Evolutionary conservation across 495 filamentous ascomycete species (phyloP), one percentile per base, ranked within the genome.

Genomic region (Letharia columbiana): DNA sequence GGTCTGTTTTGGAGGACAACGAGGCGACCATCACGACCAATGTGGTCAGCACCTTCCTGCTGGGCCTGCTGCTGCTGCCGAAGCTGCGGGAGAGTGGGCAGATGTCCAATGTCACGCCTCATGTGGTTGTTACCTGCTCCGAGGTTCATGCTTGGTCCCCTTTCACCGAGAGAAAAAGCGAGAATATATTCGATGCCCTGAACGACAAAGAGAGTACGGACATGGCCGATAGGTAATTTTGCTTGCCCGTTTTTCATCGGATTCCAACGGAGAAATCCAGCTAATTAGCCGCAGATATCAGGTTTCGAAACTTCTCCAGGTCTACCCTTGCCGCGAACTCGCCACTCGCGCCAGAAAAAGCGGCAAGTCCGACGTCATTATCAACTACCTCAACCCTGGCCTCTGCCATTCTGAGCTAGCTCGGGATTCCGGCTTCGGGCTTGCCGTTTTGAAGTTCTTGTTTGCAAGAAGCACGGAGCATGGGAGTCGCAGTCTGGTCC

Each of bases 351-450:
- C 57, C n/a, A 64, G 18, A 20, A 15, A 40, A 35, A 64, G 42
- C 41, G 62, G 57, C 49, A 69, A 70, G n/a, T 8, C 58, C 33
- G n/a, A 60, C 18, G 81, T 89, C 23, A 76, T 84, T 33, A 71
- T 88, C 62, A 85, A 84, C 69, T 73, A 77, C 31, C 50, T 81
- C 9, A 81, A 80, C 61, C 85, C 85, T 1, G 82, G 82, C 41
- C 66, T 81, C 57, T 81, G 79, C 40, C 73, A 77, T 57, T 79
- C 83, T 7, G 66, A 71, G 4, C 68, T 86, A 1, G 71, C 68
- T 4, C 73, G 81, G 2, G 74, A 84, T 3, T 69, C 69, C 49
- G 49, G 56, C 31, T 63, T 28, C 39, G 0, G 3, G 5, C 23
- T 70, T 18, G 11, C 45, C 9, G 2, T 75, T 10, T 9, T 77